Conservation (phyloP, 164 flowering plant species). For the Annona cherimola region DNA sequence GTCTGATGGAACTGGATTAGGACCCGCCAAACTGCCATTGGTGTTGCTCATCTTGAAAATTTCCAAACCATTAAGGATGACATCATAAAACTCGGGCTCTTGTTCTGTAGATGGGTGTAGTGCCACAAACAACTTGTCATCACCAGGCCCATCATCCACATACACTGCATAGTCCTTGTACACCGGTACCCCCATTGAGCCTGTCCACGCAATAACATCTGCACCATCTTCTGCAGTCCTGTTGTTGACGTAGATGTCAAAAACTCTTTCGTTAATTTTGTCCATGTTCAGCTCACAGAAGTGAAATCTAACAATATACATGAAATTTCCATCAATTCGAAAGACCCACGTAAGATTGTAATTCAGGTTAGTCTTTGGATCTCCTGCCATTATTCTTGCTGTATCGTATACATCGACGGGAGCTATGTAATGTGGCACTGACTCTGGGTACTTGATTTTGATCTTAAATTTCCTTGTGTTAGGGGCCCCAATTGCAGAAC, state of each 20-base stretch:
- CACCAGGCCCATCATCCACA: conserved; percentile 32
- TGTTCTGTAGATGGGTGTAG: conserved; percentile 34
- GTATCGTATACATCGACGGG: conserved; percentile 55
- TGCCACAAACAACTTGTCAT: conserved; percentile 39
- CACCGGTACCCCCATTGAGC: conserved; percentile 29
- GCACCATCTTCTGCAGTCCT: conserved; percentile 42
- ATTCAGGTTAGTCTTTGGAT: conserved; percentile 32
- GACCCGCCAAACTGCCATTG: conserved; percentile 54
- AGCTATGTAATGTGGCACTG: conserved; percentile 34
- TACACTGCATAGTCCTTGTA: conserved; percentile 51
- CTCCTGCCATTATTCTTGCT: conserved; percentile 52
- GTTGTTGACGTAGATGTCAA: conserved; percentile 60
- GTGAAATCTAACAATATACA: conserved; percentile 61
- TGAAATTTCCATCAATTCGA: conserved; percentile 56
- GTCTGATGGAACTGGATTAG: conserved; percentile 50
- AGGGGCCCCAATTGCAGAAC: conserved; percentile 48
- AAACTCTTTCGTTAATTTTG: conserved; percentile 53
- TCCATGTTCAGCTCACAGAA: conserved; percentile 42
- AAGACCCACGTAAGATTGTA: conserved; percentile 76
- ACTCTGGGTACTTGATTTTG: conserved; percentile 25
- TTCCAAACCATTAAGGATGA: conserved; percentile 71
- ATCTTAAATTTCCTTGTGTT: conserved; percentile 14
- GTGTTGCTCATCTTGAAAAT: conserved; percentile 57
- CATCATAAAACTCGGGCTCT: conserved; percentile 47
- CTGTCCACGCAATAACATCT: conserved; percentile 55